phyloP scores from a whole-genome alignment of 2,329 filamentous ascomycete species.

The Diplocarpon rosae region DNA sequence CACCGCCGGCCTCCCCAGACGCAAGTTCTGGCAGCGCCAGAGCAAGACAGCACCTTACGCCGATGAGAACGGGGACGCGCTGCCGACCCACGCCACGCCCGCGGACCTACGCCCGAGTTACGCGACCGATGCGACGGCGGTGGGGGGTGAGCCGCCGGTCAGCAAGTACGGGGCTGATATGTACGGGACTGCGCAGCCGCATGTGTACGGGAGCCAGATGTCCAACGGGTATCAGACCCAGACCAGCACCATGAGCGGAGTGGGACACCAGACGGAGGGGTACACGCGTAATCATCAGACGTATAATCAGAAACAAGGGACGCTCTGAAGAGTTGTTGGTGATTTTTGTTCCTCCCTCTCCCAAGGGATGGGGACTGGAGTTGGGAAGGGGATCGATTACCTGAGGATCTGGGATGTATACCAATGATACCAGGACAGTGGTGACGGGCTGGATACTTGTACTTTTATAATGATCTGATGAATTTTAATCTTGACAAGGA shows the following conservation, averaged over 20 bases:
- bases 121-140: constrained; percentile 22
- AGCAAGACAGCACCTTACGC: constrained; percentile 15
- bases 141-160: constrained; percentile 8
- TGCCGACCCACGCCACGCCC: constrained; percentile 31
- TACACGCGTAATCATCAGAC: too few relatives aligned
- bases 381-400: too few relatives aligned
- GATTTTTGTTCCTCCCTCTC: too few relatives aligned
- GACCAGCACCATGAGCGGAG: background rate
- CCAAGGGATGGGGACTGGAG: too few relatives aligned
- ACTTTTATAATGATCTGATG: too few relatives aligned
- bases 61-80: constrained; percentile 24
- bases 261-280: too few relatives aligned
- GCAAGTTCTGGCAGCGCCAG: constrained; percentile 28
- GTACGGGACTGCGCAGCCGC: background rate
- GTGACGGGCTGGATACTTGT: too few relatives aligned
- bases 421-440: too few relatives aligned
- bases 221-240: background rate
- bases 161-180: constrained; percentile 7
- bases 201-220: background rate
- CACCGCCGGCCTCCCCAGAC: constrained; percentile 43
- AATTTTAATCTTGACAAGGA: too few relatives aligned
- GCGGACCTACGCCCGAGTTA: constrained; percentile 25
- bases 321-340: too few relatives aligned
- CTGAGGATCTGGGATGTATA: too few relatives aligned
- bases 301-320: too few relatives aligned